Base-by-base conservation (phyloP, 805 yeast genomes). In the Metschnikowia santaceciliae region DNA sequence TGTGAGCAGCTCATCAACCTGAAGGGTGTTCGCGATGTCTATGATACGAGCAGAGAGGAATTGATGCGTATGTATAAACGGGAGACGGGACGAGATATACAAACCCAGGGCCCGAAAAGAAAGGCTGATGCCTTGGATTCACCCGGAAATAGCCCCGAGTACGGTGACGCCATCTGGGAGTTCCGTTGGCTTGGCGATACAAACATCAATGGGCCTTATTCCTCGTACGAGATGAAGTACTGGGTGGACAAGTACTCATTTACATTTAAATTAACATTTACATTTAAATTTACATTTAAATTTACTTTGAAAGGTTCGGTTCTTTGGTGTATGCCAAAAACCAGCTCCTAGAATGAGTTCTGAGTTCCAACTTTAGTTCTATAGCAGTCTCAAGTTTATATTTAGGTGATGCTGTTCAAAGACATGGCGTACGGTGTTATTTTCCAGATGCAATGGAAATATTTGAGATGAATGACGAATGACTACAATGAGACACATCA, bases 21-120 rank as follows among this genome's bases (percentile, higher is more conserved):
- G 3, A 71, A 77, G 26, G 77, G 77, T 0, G 40, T 76, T 32
- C 51, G 55, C 0, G 75, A 77, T 14, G 65, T 78, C 2, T 84
- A 84, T 60, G 86, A 83, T 5, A 40, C 74, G 61, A 74, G 76
- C 6, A 67, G 79, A 52, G 91, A 86, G 57, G 82, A 81, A 61
- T 51, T 54, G 19, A 70, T 74, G 62, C 58, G 85, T 47, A 61
- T 61, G 41, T 79, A 71, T 55, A 64, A 66, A 42, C 61, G 64
- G 22, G 73, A 74, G 43, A 68, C 82, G 0, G 85, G 85, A 0
- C 57, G 62, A 19, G 61, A 63, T 7, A 66, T 62, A 48, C 53
- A 56, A 37, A 14, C 11, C 4, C 51, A 49, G 17, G 63, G 62
- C 13, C 34, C n/a, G 39, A 66, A 68, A 58, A 55, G 68, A 45